phyloP scores from a whole-genome alignment of 441 rosid species.

The Rhodomyrtus psidioides region DNA sequence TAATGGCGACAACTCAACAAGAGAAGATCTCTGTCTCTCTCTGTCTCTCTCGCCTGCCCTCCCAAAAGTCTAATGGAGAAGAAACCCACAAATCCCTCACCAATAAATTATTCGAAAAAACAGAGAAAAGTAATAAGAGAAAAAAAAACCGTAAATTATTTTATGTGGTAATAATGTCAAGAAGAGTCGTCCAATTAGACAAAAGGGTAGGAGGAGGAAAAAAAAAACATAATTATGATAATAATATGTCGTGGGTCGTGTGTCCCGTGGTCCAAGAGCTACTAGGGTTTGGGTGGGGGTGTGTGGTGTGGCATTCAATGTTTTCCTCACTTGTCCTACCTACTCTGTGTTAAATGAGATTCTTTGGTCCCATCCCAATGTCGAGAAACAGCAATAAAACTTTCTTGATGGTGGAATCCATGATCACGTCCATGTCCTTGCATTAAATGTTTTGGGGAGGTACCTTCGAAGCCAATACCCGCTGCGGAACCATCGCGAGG shows the following conservation, averaged over 20 bases:
- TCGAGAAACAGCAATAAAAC: not conserved
- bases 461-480: not conserved
- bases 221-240: not conserved
- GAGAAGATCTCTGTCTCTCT: not conserved
- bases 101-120: not conserved
- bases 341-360: not conserved
- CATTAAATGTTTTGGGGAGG: not conserved
- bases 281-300: not conserved
- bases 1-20: not conserved
- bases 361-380: not conserved
- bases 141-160: not conserved
- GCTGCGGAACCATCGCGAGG: not conserved
- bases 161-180: not conserved
- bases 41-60: not conserved
- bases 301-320: not conserved
- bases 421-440: not conserved
- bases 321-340: not conserved
- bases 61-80: not conserved
- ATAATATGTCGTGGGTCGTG: not conserved
- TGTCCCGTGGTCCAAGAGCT: not conserved
- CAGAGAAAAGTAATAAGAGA: not conserved
- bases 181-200: not conserved
- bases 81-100: not conserved
- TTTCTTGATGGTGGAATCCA: not conserved
- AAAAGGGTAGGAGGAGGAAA: not conserved